A percentile compares a stretch with the other conserved stretches of the same genome.
Conservation (phyloP, 768 basidiomycete genomes). For the Lactifluus volemus region DNA sequence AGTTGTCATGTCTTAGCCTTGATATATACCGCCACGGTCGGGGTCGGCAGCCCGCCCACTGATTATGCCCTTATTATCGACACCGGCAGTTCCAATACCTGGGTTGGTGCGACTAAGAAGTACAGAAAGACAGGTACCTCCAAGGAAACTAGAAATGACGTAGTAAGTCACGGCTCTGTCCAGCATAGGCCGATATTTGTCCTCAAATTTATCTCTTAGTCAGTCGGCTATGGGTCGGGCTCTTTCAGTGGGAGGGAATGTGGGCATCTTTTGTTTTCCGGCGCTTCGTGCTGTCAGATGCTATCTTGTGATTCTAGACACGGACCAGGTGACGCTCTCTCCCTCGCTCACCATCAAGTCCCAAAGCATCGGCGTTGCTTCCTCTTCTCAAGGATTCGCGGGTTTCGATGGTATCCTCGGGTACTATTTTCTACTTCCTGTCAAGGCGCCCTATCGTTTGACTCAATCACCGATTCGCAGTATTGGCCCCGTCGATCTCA, state of each 20-base stretch:
- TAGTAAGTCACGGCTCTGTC: too few species aligned
- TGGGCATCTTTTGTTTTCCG: neutral
- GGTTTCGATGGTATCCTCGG: slow-evolving; percentile 50
- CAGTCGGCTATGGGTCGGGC: slow-evolving; percentile 15
- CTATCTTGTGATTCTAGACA: neutral
- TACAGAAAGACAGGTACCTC: slow-evolving; percentile 49
- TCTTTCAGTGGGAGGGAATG: slow-evolving; percentile 14
- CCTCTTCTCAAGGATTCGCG: too few species aligned
- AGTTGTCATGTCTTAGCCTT: slow-evolving; percentile 28
- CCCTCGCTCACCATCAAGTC: slow-evolving; percentile 19
- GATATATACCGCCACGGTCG: slow-evolving; percentile 44
- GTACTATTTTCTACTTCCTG: slow-evolving; percentile 19
- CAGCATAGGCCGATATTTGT: slow-evolving; percentile 26
- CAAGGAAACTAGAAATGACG: slow-evolving; percentile 30
- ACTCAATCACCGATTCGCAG: slow-evolving; percentile 22
- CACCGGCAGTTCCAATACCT: too few species aligned
- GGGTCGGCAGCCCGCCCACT: slow-evolving; percentile 39
- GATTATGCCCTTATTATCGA: slow-evolving; percentile 36
- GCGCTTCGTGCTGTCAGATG: slow-evolving; percentile 15
- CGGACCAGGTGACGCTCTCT: slow-evolving; percentile 8
- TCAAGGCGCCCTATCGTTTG: neutral
- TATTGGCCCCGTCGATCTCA: slow-evolving; percentile 45
- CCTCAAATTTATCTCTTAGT: slow-evolving; percentile 39
- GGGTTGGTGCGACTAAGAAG: too few species aligned
- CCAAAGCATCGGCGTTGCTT: slow-evolving; percentile 34